Base-by-base conservation (phyloP, 192 early-diverging fungal species). In the Backusella australiensis region DNA sequence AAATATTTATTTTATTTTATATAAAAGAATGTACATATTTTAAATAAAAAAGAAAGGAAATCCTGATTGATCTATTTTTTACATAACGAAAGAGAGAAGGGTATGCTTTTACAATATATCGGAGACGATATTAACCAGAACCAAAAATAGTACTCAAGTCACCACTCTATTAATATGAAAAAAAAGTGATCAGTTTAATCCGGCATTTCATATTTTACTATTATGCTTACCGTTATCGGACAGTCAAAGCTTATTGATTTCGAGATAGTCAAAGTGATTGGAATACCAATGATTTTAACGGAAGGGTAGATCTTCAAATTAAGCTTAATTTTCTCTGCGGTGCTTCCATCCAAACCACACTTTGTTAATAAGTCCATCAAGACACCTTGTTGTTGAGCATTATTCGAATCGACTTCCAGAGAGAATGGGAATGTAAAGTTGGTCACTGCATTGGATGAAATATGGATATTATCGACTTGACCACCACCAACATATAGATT, bases 401-500 rank as follows among this genome's bases (percentile, higher is more conserved):
- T 63, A 1, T 39, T 4, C 11, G 76, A 8, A 35, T 83, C 66
- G 44, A 87, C 81, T 34, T 56, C 23, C 32, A 86, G 75, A 0
- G 44, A 26, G 53, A 89, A 87, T 17, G 86, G 86, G 65, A 89
- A 89, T 0, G 75, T 71, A 52, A 89, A 77, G 34, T 70, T 78
- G 49, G 76, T 83, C 34, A 76, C 75, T 8, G 75, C 79, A 15
- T 87, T 77, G 11, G 39, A 63, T 7, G 77, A 77, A 63, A 89
- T 87, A 6, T 80, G 59, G n/a, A 86, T 82, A 32, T 89, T 32
- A 56, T 71, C 74, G 49, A 83, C 17, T 32, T 78, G 59, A 19
- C 88, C 88, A 34, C 88, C 88, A 34, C 88, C 88, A 19, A 89
- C 77, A 32, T 82, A 72, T 1, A 83, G 44, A n/a, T 75, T 65